A percentile compares a stretch with the other conserved stretches of the same genome.
Conservation (phyloP, 805 yeast genomes). For the Wickerhamiella sergipiensis region DNA sequence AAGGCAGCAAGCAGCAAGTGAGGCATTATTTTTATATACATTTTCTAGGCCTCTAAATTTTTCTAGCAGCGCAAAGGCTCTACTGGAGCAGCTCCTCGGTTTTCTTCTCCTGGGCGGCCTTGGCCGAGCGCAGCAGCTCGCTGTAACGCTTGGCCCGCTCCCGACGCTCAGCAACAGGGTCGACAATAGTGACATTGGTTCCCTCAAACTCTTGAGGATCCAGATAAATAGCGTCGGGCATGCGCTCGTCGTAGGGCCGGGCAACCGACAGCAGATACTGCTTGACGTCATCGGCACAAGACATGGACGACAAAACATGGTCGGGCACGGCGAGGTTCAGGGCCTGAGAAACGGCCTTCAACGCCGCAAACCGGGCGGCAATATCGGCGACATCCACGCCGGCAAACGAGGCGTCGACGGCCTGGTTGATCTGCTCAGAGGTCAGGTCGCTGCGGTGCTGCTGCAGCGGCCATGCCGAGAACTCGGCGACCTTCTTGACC, state of each 20-base stretch:
- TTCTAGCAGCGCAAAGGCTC: too few relatives aligned
- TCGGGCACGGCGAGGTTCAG: constrained; percentile 45
- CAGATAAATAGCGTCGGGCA: constrained; percentile 64
- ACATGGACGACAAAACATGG: constrained; percentile 31
- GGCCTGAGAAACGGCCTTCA: constrained; percentile 35
- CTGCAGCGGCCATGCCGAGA: constrained; percentile 23
- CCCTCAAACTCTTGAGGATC: constrained; percentile 41
- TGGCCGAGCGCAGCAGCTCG: constrained; percentile 35
- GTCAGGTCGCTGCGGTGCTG: constrained; percentile 14
- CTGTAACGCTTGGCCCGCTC: constrained; percentile 34
- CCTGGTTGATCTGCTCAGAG: constrained; percentile 6
- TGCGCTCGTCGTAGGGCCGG: constrained; percentile 41
- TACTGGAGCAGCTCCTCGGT: constrained; percentile 15
- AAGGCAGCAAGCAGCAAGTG: too few relatives aligned
- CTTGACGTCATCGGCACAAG: constrained; percentile 29
- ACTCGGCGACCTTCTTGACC: constrained; percentile 12
- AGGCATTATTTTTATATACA: not conserved
- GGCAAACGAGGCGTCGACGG: constrained; percentile 4
- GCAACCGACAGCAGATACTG: constrained; percentile 29
- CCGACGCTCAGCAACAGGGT: constrained; percentile 34
- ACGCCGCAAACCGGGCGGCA: constrained; percentile 33
- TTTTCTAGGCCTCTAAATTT: too few relatives aligned
- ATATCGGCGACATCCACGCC: constrained; percentile 26
- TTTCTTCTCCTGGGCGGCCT: constrained; percentile 21
- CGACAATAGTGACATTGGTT: constrained; percentile 34